Evolutionary conservation across 2,329 filamentous ascomycete species (phyloP).

Genomic region (Neonectria punicea): DNA sequence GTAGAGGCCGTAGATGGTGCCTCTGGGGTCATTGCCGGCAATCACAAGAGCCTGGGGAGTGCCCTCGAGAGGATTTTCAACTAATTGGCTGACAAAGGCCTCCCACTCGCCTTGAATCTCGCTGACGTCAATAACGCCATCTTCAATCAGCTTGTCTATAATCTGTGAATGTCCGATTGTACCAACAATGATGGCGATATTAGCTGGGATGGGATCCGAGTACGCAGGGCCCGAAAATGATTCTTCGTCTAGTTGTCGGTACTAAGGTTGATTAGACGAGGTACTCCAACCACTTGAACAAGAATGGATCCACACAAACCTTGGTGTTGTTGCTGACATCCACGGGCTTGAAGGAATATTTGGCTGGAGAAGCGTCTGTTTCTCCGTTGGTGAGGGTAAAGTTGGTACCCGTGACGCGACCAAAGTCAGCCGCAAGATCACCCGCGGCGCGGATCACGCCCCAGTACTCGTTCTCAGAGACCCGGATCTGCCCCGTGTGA

Average conservation of each 20-base stretch:
- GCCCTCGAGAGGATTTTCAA: conserved; percentile 57
- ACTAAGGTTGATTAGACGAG: background rate
- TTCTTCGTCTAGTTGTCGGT: background rate
- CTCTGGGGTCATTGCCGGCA: conserved; percentile 67
- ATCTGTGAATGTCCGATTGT: conserved; percentile 73
- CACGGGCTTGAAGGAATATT: background rate
- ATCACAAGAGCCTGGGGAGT: conserved; percentile 62
- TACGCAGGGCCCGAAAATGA: background rate
- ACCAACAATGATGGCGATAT: conserved; percentile 72
- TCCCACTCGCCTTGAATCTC: conserved; percentile 74
- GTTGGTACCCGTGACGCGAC: conserved; percentile 74
- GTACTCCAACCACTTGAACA: background rate
- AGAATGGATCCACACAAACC: background rate
- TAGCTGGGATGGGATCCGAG: conserved; percentile 39
- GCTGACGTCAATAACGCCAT: conserved; percentile 67
- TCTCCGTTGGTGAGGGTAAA: conserved; percentile 66
- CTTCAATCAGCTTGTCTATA: conserved; percentile 67
- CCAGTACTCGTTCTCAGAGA: conserved; percentile 71
- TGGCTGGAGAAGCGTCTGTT: conserved; percentile 40
- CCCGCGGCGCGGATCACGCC: conserved; percentile 75
- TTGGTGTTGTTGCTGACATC: background rate
- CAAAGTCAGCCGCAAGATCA: conserved; percentile 75
- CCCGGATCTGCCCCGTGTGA: conserved; percentile 58
- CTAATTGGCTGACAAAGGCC: conserved; percentile 69
- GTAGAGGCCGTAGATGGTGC: conserved; percentile 70